phyloP scores from a whole-genome alignment of 2,329 filamentous ascomycete genomes.

The Sarocladium kiliense region DNA sequence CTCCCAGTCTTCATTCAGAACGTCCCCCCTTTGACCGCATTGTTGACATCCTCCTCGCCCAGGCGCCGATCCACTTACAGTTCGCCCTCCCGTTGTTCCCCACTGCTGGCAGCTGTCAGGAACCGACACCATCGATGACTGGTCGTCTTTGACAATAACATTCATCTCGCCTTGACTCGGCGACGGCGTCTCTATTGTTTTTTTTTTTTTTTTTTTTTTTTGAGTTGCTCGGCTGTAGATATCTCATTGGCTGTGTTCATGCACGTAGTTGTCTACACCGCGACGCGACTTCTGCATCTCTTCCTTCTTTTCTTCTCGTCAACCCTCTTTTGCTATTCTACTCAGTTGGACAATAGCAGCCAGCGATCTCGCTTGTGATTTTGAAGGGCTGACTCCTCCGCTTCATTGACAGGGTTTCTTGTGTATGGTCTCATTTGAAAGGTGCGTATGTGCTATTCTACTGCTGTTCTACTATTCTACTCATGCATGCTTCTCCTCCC shows the following conservation, averaged over 20 bases:
- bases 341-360: not conserved
- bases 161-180: not conserved
- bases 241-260: not conserved
- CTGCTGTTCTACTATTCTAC: not conserved
- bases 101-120: not conserved
- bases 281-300: not conserved
- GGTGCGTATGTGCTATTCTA: not conserved
- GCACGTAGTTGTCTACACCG: not conserved
- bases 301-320: not conserved
- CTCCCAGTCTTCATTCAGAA: not conserved
- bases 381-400: not conserved
- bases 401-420: not conserved
- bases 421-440: conserved; percentile 1
- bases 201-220: not conserved
- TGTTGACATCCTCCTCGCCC: not conserved
- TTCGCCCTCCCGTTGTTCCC: not conserved
- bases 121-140: not conserved
- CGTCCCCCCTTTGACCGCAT: not conserved
- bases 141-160: not conserved
- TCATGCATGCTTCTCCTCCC: not conserved
- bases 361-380: not conserved
- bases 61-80: not conserved
- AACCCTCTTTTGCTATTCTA: not conserved
- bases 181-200: not conserved
- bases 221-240: not conserved